Base-by-base conservation (phyloP, 2,329 filamentous ascomycete species). In the Acephala macrosclerotiorum region DNA sequence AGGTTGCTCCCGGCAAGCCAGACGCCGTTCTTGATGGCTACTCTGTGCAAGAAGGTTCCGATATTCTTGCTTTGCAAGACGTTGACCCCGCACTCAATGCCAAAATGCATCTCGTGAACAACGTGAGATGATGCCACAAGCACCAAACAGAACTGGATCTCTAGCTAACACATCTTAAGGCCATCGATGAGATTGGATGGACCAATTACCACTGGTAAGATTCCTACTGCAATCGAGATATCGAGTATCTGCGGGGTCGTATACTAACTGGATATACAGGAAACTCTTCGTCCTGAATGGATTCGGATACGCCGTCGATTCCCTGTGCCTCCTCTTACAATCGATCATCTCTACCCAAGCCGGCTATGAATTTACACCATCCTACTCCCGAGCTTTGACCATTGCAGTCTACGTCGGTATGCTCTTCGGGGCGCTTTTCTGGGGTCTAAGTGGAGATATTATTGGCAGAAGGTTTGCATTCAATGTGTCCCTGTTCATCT, bases 41-140 rank as follows among this genome's bases (percentile, higher is more conserved):
- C 49, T 69, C 66, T 22, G 38, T 65, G 40, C 64, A 26, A 25
- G 49, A 63, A 20, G 70, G 69, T 1, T 63, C 63, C 26, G 88
- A 91, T 70, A 77, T 91, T 26, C 80, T 91, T 16, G 81, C 80
- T 4, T 77, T 82, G 61, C 85, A 90, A 75, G 82, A 86, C 71
- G 77, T 86, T 33, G 88, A 91, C 73, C 85, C 87, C 4, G 87
- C 84, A 1, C 78, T 91, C 53, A 86, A 86, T 71, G 84, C 84
- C 47, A 91, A 91, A 76, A 91, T 91, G 87, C 84, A 88, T 70
- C 80, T 91, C 33, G 84, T 91, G 66, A 92, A 91, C 74, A 85
- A 91, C 76, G 87, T 87, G 72, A 78, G 84, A 63, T 62, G 40
- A 60, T 42, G 20, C 55, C 42, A 62, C 33, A 59, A 38, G 51